phyloP scores from a whole-genome alignment of 2,329 filamentous ascomycete species.

The Fusarium sp. region DNA sequence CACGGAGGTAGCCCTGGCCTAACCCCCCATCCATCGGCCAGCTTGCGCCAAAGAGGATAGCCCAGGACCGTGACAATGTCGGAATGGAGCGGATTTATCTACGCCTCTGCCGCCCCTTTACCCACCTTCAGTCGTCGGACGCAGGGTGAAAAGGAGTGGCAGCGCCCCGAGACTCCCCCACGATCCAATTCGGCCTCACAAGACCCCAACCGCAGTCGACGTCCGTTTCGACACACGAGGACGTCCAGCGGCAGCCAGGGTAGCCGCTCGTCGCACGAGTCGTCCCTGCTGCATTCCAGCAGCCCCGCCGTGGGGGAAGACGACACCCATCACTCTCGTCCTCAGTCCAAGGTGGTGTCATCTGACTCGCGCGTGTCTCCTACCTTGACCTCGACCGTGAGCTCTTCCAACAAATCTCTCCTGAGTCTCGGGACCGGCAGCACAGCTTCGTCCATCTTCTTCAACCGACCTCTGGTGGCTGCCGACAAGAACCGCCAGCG shows the following conservation, averaged over 20 bases:
- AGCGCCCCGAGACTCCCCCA: conserved; percentile 37
- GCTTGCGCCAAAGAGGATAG: conserved; percentile 44
- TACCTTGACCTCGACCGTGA: conserved; percentile 32
- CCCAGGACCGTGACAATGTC: conserved; percentile 44
- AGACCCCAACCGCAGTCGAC: conserved; percentile 33
- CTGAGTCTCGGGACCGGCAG: conserved; percentile 16
- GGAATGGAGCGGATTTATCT: conserved; percentile 49
- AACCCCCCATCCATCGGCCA: conserved; percentile 36
- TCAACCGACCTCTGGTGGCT: conserved; percentile 30
- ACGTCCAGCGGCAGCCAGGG: conserved; percentile 44
- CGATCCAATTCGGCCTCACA: conserved; percentile 34
- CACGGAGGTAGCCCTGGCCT: conserved; percentile 30
- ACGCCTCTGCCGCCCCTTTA: conserved; percentile 47
- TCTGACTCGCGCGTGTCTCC: conserved; percentile 41
- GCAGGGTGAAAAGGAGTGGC: conserved; percentile 46
- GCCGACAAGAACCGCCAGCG: conserved; percentile 35
- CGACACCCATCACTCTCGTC: conserved; percentile 29
- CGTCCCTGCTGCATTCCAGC: conserved; percentile 44
- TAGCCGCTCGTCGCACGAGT: conserved; percentile 45
- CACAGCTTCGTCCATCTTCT: conserved; percentile 37
- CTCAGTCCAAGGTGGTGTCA: conserved; percentile 31
- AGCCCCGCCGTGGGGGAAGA: conserved; percentile 45
- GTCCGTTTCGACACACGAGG: conserved; percentile 38
- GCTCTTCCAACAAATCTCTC: conserved; percentile 28
- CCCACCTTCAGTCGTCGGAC: conserved; percentile 41